Conservation (phyloP, 306 rosid species). For the Bauhinia variegata region DNA sequence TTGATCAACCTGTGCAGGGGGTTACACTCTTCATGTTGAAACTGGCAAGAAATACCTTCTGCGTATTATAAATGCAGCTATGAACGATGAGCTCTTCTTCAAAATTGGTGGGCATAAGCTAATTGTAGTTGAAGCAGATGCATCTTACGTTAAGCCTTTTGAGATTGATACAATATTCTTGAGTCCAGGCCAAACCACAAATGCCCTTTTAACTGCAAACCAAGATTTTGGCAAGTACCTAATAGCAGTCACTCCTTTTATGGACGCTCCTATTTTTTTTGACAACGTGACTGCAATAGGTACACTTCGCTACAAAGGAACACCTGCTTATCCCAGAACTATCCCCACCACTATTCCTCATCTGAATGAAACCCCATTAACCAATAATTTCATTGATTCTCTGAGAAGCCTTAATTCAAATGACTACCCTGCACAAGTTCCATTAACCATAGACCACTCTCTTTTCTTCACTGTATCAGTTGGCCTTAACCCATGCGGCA, state of each 20-base stretch:
- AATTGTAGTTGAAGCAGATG: constrained; percentile 75
- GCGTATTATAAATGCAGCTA: constrained; percentile 72
- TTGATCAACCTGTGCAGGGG: constrained; percentile 47
- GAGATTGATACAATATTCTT: constrained; percentile 58
- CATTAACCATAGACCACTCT: constrained; percentile 53
- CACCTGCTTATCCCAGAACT: constrained; percentile 40
- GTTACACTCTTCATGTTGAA: constrained; percentile 65
- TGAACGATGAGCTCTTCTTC: constrained; percentile 82
- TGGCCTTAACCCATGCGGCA: constrained; percentile 59
- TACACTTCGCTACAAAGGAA: constrained; percentile 58
- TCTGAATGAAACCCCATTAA: constrained; percentile 59
- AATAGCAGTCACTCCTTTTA: constrained; percentile 67
- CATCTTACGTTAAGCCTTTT: constrained; percentile 71
- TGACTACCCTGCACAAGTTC: constrained; percentile 61
- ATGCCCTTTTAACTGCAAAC: constrained; percentile 53
- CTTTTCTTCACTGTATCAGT: constrained; percentile 59
- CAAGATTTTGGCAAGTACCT: constrained; percentile 60
- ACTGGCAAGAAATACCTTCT: constrained; percentile 70
- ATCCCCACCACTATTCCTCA: constrained; percentile 55
- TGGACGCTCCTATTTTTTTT: constrained; percentile 67
- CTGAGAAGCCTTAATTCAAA: constrained; percentile 71
- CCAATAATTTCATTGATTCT: constrained; percentile 47
- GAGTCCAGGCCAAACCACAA: constrained; percentile 86
- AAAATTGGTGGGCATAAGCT: constrained; percentile 61
- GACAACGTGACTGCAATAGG: constrained; percentile 67